Percentiles rank a stretch among this genome's conserved stretches.
These are phyloP conservation scores for Urtica urens DNA, from an alignment of 306 rosid genomes.

Conservation along the genomic window DNA sequence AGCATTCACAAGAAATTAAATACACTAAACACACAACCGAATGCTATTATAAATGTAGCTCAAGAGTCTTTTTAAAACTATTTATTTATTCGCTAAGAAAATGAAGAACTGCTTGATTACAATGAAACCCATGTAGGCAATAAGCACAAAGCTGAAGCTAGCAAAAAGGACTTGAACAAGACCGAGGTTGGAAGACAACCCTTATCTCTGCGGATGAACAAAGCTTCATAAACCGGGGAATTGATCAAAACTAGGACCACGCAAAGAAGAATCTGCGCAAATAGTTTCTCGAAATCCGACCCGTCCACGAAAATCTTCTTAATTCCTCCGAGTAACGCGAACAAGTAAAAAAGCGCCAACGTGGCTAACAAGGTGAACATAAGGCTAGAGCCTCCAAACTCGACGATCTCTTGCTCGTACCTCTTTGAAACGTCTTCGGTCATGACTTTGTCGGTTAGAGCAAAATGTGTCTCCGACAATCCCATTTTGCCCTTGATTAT, in stretches of 20 bases:
- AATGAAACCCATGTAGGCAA: constrained; percentile 6
- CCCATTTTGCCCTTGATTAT: constrained; percentile 29
- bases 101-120: no score
- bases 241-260: constrained; percentile 26
- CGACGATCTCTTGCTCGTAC: constrained; percentile 40
- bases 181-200: constrained; percentile 36
- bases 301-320: constrained; percentile 14
- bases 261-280: constrained; percentile 22
- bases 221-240: constrained; percentile 38
- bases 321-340: constrained; percentile 28
- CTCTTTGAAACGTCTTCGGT: constrained; percentile 34
- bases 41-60: no score
- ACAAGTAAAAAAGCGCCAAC: constrained; percentile 40
- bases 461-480: constrained; percentile 35
- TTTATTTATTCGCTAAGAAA: no score
- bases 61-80: no score
- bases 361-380: constrained; percentile 36
- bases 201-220: constrained; percentile 42
- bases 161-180: constrained; percentile 28
- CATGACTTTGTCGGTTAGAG: constrained; percentile 34
- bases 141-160: constrained; percentile 29
- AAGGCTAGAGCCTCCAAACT: constrained; percentile 46
- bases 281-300: constrained; percentile 14
- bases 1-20: no score
- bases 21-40: no score